These are phyloP conservation scores for Protostelium mycophagum DNA, from an alignment of 78 protist species.

Conservation along the genomic window DNA sequence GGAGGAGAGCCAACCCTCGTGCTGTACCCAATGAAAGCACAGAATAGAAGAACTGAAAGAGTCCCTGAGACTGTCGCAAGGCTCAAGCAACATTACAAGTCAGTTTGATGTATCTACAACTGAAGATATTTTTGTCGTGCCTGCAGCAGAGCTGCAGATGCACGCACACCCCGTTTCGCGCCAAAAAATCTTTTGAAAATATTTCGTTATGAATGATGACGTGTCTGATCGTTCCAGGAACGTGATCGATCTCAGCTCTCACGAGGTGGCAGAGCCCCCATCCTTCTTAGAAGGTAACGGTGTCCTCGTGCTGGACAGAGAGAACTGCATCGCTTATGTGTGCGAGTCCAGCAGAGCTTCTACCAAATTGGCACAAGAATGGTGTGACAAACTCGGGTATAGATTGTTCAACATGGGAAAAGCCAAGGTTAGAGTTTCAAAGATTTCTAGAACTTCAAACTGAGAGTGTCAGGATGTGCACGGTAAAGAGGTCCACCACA, in stretches of 20 bases:
- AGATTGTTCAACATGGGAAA: conserved; percentile 8
- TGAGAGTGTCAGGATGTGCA: no score
- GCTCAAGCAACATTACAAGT: not conserved
- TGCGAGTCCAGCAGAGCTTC: conserved; percentile 23
- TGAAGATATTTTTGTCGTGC: no score
- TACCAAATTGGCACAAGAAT: conserved; percentile 14
- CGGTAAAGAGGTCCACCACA: conserved; percentile 38
- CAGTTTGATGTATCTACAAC: not conserved
- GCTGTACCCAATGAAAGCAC: not conserved
- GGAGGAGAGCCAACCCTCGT: not conserved
- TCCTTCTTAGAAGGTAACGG: conserved; percentile 46
- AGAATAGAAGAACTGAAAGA: not conserved
- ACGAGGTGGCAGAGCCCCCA: not conserved
- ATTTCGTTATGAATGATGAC: no score
- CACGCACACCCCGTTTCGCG: no score
- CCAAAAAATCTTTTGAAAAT: no score
- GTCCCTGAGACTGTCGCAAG: conserved; percentile 6
- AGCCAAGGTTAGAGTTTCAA: no score
- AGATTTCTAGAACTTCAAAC: no score
- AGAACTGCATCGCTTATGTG: conserved; percentile 26
- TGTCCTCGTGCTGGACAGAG: conserved; percentile 40
- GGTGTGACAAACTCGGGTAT: conserved; percentile 32
- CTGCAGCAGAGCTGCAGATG: no score
- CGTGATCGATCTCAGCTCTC: conserved; percentile 6
- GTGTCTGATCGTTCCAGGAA: not conserved